These are phyloP conservation scores for Gastrolobium bilobum DNA, from an alignment of 306 rosid species.

Conservation along the genomic window DNA sequence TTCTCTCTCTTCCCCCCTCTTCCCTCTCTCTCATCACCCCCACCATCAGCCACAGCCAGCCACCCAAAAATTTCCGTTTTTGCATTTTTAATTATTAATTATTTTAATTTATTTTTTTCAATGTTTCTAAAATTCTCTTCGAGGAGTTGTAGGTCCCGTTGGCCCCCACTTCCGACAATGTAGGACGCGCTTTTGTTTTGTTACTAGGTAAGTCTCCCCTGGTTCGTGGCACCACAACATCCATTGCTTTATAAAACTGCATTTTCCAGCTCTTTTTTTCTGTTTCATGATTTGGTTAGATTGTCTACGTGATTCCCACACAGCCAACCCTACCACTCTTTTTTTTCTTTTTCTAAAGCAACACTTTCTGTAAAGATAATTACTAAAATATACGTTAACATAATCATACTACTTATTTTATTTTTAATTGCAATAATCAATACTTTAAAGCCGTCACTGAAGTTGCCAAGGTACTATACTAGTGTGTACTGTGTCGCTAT, in stretches of 20 bases:
- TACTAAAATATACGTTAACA: too few relatives aligned
- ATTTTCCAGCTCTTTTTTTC: not conserved
- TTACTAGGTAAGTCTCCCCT: slow-evolving; percentile 8
- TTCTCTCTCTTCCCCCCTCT: slow-evolving; percentile 43
- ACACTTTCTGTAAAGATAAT: not conserved
- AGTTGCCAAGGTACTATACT: too few relatives aligned
- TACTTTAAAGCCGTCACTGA: too few relatives aligned
- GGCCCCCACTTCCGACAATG: slow-evolving; percentile 26
- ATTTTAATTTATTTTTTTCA: not conserved
- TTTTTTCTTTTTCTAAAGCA: not conserved
- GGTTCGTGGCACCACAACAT: slow-evolving; percentile 25
- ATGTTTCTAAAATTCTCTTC: not conserved
- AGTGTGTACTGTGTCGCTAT: too few relatives aligned
- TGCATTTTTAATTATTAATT: not conserved
- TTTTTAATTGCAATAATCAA: too few relatives aligned
- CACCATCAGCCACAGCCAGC: slow-evolving; percentile 61
- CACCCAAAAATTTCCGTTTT: slow-evolving; percentile 46
- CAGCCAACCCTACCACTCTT: not conserved
- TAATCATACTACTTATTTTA: too few relatives aligned
- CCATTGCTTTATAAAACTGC: slow-evolving; percentile 23
- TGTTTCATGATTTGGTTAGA: not conserved
- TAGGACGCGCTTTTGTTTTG: slow-evolving; percentile 45
- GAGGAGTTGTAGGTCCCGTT: slow-evolving; percentile 13
- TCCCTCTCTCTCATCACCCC: slow-evolving; percentile 65
- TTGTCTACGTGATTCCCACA: slow-evolving; percentile 45